Conservation (phyloP, 2,329 filamentous ascomycete genomes). For the Epichloe typhina region DNA sequence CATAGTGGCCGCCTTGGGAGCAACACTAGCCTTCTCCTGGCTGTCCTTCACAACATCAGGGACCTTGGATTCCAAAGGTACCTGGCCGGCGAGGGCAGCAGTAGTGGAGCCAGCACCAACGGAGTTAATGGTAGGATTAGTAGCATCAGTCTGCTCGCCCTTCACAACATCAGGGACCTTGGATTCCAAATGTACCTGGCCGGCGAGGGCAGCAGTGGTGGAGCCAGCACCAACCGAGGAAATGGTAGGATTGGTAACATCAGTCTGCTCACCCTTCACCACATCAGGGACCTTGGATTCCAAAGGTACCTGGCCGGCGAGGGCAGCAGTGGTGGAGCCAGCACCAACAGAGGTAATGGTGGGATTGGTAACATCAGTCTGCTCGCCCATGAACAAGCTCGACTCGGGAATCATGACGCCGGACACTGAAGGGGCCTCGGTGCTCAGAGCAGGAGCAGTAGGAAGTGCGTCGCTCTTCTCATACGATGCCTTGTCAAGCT, state of each 20-base stretch:
- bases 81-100: too few relatives aligned
- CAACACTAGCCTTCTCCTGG: slow-evolving; percentile 50
- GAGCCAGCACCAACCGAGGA: too few relatives aligned
- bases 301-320: slow-evolving; percentile 56
- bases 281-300: slow-evolving; percentile 29
- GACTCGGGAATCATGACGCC: slow-evolving; percentile 69
- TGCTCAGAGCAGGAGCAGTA: slow-evolving; percentile 21
- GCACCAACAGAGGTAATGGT: slow-evolving; percentile 37
- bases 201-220: too few relatives aligned
- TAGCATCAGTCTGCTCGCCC: too few relatives aligned
- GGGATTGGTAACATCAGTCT: slow-evolving; percentile 25
- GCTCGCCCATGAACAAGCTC: slow-evolving; percentile 51
- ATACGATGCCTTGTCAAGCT: slow-evolving; percentile 75
- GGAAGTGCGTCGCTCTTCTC: slow-evolving; percentile 60
- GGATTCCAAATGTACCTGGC: too few relatives aligned
- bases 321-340: slow-evolving; percentile 51
- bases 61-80: too few relatives aligned
- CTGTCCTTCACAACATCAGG: slow-evolving; percentile 51
- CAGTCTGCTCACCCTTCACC: too few relatives aligned
- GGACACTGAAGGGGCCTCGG: slow-evolving; percentile 41
- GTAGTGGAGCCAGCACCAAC: too few relatives aligned
- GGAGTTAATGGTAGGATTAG: too few relatives aligned
- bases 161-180: neutral
- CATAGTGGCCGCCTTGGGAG: slow-evolving; percentile 56
- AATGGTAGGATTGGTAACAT: too few relatives aligned